Base-by-base conservation (phyloP, 1,284 basidiomycete species). In the Meripilus lineatus region DNA sequence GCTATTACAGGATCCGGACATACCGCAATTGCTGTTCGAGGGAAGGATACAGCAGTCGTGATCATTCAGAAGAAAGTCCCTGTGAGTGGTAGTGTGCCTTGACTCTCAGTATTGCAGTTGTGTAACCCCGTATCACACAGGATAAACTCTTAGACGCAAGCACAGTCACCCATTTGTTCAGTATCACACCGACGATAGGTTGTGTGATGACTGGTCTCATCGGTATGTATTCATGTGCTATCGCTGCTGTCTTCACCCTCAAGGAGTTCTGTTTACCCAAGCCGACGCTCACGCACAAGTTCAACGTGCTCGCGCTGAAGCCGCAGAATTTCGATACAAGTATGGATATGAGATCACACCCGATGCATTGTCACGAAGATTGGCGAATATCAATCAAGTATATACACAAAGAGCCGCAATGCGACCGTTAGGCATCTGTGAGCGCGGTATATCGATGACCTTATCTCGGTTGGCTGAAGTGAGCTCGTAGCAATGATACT, bases 361-460 rank as follows among this genome's bases (percentile, higher is more conserved):
- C 1, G 94, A 96, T 63, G 84, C 91, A 24, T 78, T 99, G 34
- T 91, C 96, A 26, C 85, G 94, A 59, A 79, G 96, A 40, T 73
- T 99, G 63, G 95, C 96, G 30, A 98, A 98, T 67, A 93, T 99
- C 68, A 99, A 99, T 67, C 96, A 99, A 69, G 95, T 99, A 2
- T 96, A 97, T 69, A 99, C 95, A 1, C 95, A 98, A 68, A 80
- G 91, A 50, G 96, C 96, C 0, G 96, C 84, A 36, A 99, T 99
- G 93, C 80, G 96, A 42, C 96, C 96, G 4, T 72, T 98, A 23
- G 96, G 96, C 38, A 96, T 99, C 50, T 84, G 93, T 94, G 58
- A 55, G 86, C 66, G 2, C 20, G n/a, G n/a, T n/a, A n/a, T n/a
- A n/a, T n/a, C n/a, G n/a, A n/a, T n/a, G n/a, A n/a, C n/a, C n/a